A percentile compares a stretch with the other conserved stretches of the same genome.
phyloP scores from a whole-genome alignment of 2,329 filamentous ascomycete species.

The Colletotrichum magnum region DNA sequence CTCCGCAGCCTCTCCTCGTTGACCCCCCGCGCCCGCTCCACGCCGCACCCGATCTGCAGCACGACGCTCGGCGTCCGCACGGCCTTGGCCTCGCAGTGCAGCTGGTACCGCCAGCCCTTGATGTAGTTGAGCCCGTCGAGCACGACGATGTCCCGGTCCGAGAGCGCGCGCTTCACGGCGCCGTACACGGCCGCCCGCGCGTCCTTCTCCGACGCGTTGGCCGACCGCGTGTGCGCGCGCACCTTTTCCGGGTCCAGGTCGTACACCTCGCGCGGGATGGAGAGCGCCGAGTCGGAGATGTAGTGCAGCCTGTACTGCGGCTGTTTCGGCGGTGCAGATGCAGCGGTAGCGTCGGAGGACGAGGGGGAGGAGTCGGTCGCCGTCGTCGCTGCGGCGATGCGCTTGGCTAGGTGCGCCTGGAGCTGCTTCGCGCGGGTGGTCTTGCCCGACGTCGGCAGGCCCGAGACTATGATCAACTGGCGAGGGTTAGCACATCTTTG shows the following conservation, averaged over 20 bases:
- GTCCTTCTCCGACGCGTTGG: constrained; percentile 84
- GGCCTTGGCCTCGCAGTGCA: constrained; percentile 88
- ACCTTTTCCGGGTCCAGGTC: constrained; percentile 69
- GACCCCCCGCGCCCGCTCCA: constrained; percentile 66
- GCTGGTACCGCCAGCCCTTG: constrained; percentile 89
- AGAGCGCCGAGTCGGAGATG: constrained; percentile 80
- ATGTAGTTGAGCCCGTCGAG: constrained; percentile 89
- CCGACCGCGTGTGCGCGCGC: constrained; percentile 74
- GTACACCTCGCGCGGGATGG: constrained; percentile 80
- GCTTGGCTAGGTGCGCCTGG: constrained; percentile 72
- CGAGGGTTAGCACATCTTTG: neutral
- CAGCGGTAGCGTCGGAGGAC: neutral
- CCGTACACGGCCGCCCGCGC: constrained; percentile 82
- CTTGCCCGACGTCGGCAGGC: constrained; percentile 78
- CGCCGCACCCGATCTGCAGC: constrained; percentile 73
- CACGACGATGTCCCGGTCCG: constrained; percentile 81
- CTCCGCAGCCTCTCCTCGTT: constrained; percentile 72
- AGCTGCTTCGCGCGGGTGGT: constrained; percentile 77
- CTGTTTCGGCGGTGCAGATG: neutral
- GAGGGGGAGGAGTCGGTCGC: constrained; percentile 43
- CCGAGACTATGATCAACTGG: constrained; percentile 78
- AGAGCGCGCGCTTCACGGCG: constrained; percentile 83
- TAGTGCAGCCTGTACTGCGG: constrained; percentile 77
- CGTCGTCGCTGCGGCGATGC: constrained; percentile 60
- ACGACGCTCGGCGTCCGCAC: constrained; percentile 82